A percentile compares a stretch with the other conserved stretches of the same genome.
Evolutionary conservation across 1,284 basidiomycete genomes (phyloP).

Genomic region (Gomphus sp.): DNA sequence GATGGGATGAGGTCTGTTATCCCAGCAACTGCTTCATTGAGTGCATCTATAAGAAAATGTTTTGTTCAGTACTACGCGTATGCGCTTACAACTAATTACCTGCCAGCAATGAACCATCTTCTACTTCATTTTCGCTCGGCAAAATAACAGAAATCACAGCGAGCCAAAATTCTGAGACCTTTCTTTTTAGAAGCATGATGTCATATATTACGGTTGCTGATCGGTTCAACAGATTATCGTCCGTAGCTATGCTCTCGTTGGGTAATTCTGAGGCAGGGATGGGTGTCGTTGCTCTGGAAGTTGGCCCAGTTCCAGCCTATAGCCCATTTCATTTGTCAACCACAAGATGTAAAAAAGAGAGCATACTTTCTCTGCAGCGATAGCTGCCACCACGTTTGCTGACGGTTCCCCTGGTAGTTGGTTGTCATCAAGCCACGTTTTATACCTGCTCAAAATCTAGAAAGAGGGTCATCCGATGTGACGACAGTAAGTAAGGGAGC

Average conservation of each 20-base stretch:
- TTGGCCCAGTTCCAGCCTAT: constrained; percentile 11
- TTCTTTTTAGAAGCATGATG: constrained; percentile 44
- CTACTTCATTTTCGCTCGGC: constrained; percentile 28
- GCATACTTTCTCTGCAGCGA: constrained; percentile 26
- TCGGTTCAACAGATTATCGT: constrained; percentile 53
- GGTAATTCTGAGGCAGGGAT: constrained; percentile 36
- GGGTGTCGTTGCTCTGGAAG: constrained; percentile 44
- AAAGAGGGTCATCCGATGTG: background rate
- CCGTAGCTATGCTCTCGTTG: constrained; percentile 44
- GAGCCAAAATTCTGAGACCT: constrained; percentile 48
- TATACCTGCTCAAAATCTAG: constrained; percentile 73
- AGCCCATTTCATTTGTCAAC: background rate
- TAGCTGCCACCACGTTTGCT: constrained; percentile 21
- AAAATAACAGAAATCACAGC: constrained; percentile 59
- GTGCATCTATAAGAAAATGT: constrained; percentile 34
- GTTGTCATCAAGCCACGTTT: constrained; percentile 56
- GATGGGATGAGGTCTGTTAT: constrained; percentile 42
- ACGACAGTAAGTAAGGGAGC: constrained; percentile 8
- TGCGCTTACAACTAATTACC: constrained; percentile 28
- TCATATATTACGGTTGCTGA: constrained; percentile 59
- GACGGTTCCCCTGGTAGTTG: constrained; percentile 30
- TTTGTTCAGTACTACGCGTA: background rate
- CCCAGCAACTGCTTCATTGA: constrained; percentile 40
- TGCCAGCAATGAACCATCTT: constrained; percentile 35
- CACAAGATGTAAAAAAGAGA: background rate